Base-by-base conservation (phyloP, 2,329 filamentous ascomycete genomes). In the Pseudohalonectria lignicola region DNA sequence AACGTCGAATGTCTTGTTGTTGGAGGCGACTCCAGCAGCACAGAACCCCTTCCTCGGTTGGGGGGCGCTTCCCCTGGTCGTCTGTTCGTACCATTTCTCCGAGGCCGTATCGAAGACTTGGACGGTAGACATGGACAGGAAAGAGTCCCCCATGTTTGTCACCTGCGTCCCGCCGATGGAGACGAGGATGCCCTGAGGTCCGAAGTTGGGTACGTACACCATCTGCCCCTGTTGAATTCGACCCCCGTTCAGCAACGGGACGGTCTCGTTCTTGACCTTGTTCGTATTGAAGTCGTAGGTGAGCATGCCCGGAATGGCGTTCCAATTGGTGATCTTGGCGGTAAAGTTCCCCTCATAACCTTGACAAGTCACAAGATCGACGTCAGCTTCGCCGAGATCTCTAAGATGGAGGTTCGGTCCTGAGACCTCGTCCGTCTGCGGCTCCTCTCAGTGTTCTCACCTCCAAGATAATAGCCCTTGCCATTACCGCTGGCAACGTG, bases 1-100 rank as follows among this genome's bases (percentile, higher is more conserved):
- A 12, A 50, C 44, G 31, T 52, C 48, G 37, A 44, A 46, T 19
- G 47, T 52, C 4, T 34, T 37, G 39, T 49, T 45, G 35, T 33
- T 43, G 9, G 47, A 49, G 10, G 44, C 37, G 10, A 41, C 41
- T 8, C 49, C 46, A 4, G 48, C 39, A n/a, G 50, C 43, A 34
- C 48, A 52, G 15, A 45, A 50, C 12, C 49, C 45, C 32, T 43
- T 44, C 2, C 48, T 41, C 15, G 42, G 36, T 11, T 34, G 16
- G 3, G 48, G 49, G 2, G 39, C 23, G 8, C 34, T 36, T 12
- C 48, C 49, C 2, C 42, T 45, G 3, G 45, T 46, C 15, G 41
- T 34, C 20, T 52, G 49, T 17, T 50, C 45, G 32, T 45, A 44
- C 48, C 48, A 49, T 4, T 20, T 36, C 6, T 40, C 33, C 20